Conservation (phyloP, 495 filamentous ascomycete genomes). For the Tricharina praecox region DNA sequence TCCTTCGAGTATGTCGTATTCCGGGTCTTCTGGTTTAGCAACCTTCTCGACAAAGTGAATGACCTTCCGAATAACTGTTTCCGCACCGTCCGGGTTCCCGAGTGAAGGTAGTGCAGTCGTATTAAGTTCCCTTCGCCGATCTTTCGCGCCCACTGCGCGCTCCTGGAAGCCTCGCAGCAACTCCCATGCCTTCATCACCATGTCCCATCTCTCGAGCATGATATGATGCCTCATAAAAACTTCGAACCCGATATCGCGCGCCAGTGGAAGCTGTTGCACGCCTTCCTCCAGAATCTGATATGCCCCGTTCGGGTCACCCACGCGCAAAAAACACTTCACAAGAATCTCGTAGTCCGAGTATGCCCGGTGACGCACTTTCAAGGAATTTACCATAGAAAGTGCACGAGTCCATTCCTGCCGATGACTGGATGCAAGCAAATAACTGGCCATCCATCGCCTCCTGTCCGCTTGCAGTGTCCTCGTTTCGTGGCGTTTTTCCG, state of each 20-base stretch:
- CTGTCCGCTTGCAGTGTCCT: too few relatives aligned
- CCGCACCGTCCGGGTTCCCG: not conserved
- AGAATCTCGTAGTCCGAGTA: not conserved
- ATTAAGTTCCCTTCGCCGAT: not conserved
- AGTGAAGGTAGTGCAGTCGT: not conserved
- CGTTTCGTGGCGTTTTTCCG: not conserved
- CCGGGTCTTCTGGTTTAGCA: not conserved
- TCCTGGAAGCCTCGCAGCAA: slow-evolving; percentile 10
- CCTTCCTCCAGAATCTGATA: not conserved
- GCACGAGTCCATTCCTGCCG: not conserved
- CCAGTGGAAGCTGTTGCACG: not conserved
- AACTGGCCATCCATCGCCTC: not conserved
- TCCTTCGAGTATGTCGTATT: not conserved
- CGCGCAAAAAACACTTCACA: not conserved
- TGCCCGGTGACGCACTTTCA: not conserved
- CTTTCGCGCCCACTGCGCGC: not conserved
- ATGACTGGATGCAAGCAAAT: not conserved
- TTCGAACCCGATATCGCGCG: slow-evolving; percentile 13
- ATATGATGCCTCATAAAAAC: slow-evolving; percentile 14
- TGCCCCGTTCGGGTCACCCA: not conserved
- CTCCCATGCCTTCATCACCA: slow-evolving; percentile 16
- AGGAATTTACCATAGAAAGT: not conserved
- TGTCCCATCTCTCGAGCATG: slow-evolving; percentile 6
- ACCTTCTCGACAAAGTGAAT: not conserved
- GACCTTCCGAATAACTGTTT: not conserved